Conservation (phyloP, 2,329 filamentous ascomycete genomes). For the Ophiostoma sp. region DNA sequence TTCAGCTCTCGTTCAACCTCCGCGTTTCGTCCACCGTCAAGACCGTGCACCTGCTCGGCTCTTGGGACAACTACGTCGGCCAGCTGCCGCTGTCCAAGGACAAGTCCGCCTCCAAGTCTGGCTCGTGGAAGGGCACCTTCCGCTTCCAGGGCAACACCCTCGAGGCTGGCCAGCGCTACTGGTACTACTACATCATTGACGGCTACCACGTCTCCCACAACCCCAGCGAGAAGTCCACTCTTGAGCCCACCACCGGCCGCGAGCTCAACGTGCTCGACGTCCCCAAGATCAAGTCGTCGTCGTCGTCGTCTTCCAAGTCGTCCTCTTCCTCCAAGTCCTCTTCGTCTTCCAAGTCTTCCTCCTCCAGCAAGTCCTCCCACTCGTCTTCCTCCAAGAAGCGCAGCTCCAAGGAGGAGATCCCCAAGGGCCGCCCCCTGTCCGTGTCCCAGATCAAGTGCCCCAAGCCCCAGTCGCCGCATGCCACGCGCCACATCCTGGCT, state of each 20-base stretch:
- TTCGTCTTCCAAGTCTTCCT: slow-evolving; percentile 37
- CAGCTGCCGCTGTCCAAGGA: slow-evolving; percentile 94
- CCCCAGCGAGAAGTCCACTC: slow-evolving; percentile 79
- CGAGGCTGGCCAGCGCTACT: slow-evolving; percentile 87
- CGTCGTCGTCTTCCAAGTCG: slow-evolving; percentile 32
- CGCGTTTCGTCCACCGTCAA: slow-evolving; percentile 95
- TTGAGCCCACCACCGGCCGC: slow-evolving; percentile 93
- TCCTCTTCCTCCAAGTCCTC: slow-evolving; percentile 17
- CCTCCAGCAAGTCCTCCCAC: slow-evolving; percentile 30
- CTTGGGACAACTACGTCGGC: slow-evolving; percentile 94
- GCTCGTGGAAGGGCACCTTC: slow-evolving; percentile 94
- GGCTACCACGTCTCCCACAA: slow-evolving; percentile 98
- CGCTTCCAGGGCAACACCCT: slow-evolving; percentile 85
- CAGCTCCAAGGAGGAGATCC: slow-evolving; percentile 59
- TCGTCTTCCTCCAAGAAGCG: slow-evolving; percentile 30
- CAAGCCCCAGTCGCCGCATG: slow-evolving; percentile 81
- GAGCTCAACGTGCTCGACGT: slow-evolving; percentile 97
- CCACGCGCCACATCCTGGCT: slow-evolving; percentile 80
- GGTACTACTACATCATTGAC: slow-evolving; percentile 99
- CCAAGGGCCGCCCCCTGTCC: slow-evolving; percentile 83
- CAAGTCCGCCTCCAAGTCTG: slow-evolving; percentile 72
- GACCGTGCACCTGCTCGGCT: slow-evolving; percentile 94
- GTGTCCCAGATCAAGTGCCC: slow-evolving; percentile 86
- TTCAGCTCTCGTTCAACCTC: slow-evolving; percentile 93
- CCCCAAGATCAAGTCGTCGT: slow-evolving; percentile 52